Conservation (phyloP, 306 rosid species). For the Lathyrus aphaca region DNA sequence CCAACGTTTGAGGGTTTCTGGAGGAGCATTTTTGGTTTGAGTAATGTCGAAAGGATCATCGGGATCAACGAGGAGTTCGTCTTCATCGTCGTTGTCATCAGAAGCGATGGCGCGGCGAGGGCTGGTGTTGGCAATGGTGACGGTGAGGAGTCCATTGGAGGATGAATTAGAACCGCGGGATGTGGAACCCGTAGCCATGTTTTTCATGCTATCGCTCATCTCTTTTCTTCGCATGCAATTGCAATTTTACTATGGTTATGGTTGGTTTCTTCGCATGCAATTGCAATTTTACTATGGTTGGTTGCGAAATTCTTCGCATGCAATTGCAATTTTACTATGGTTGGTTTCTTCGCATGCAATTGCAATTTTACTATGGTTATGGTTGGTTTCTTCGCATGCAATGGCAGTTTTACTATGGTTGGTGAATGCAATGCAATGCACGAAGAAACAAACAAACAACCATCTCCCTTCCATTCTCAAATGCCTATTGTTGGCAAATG, state of each 20-base stretch:
- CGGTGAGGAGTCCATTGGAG: constrained; percentile 56
- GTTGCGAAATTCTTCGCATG: too few species aligned
- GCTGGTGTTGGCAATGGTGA: constrained; percentile 29
- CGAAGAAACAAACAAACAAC: too few species aligned
- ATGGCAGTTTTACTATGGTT: too few species aligned
- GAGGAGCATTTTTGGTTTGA: constrained; percentile 75
- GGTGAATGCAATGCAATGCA: too few species aligned
- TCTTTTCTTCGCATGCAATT: neutral
- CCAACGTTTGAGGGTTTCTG: constrained; percentile 76
- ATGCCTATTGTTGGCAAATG: too few species aligned
- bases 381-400: neutral
- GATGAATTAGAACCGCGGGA: constrained; percentile 59
- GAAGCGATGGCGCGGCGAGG: constrained; percentile 10
- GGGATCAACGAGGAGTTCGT: constrained; percentile 27
- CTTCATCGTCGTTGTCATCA: constrained; percentile 30
- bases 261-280: too few species aligned
- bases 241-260: too few species aligned
- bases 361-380: too few species aligned
- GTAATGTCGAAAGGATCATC: constrained; percentile 76
- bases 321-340: too few species aligned
- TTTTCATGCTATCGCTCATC: neutral
- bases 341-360: neutral
- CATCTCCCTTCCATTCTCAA: neutral
- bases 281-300: too few species aligned
- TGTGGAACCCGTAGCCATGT: constrained; percentile 45